These are phyloP conservation scores for Suhomyces chickasaworum DNA, from an alignment of 1,139 yeast species.

Conservation along the genomic window DNA sequence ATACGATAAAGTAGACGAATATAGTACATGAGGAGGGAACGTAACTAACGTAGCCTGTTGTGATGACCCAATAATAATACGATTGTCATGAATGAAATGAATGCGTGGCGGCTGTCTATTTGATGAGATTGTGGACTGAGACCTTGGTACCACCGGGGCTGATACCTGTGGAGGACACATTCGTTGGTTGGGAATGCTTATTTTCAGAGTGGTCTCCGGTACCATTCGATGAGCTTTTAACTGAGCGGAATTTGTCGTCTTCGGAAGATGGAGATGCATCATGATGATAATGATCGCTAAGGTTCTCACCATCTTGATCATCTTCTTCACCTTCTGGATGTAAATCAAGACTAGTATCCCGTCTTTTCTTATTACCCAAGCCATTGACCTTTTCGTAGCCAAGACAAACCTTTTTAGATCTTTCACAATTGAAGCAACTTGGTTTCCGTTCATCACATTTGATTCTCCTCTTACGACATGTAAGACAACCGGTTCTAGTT, in stretches of 20 bases:
- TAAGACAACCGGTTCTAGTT: constrained; percentile 32
- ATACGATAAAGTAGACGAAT: not conserved
- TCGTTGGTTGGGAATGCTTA: not conserved
- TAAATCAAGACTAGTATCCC: constrained; percentile 17
- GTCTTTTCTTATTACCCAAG: constrained; percentile 15
- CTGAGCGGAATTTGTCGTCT: not conserved
- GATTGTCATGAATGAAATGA: constrained; percentile 6
- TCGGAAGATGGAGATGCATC: not conserved
- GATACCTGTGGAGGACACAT: constrained; percentile 3
- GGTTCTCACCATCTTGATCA: constrained; percentile 5
- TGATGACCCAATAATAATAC: constrained; percentile 7
- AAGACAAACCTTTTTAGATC: constrained; percentile 66
- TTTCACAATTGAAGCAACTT: constrained; percentile 70
- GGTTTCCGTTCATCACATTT: constrained; percentile 55
- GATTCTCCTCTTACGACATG: constrained; percentile 33
- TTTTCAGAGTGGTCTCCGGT: constrained; percentile 9
- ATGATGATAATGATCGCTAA: constrained; percentile 2
- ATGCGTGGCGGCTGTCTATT: constrained; percentile 9
- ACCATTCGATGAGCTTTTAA: constrained; percentile 4
- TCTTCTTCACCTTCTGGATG: constrained; percentile 11
- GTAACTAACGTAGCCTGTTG: not conserved
- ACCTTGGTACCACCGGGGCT: constrained; percentile 9
- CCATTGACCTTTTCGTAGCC: constrained; percentile 53
- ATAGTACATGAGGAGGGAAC: constrained; percentile 6
- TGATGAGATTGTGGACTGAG: constrained; percentile 16